Evolutionary conservation across 805 yeast species (phyloP), one percentile per base, ranked within the genome.

Genomic region (Yarrowia sp.): DNA sequence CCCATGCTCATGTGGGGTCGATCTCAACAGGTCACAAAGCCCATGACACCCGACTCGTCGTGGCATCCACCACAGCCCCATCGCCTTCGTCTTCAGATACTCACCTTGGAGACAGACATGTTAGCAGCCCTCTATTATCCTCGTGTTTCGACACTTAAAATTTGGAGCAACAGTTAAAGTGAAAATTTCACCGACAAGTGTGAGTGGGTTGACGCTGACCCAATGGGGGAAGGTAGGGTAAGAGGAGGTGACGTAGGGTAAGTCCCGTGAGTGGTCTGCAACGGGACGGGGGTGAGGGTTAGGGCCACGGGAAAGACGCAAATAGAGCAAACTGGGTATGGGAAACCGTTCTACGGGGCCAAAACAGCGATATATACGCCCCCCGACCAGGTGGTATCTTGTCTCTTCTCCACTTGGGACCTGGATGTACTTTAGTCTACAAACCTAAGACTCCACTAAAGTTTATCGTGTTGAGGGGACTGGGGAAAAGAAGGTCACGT

Each of bases 41-140:
- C n/a, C n/a, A n/a, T n/a, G 17, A 17, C 40, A 36, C n/a, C 21
- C 40, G 30, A 26, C 30, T n/a, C n/a, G 8, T 4, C n/a, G n/a
- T 33, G 21, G 19, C 21, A 7, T 33, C 17, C 35, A 16, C n/a
- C 22, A 2, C n/a, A 17, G 24, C n/a, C 21, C 28, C 12, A 30
- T 19, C 17, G n/a, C 14, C 38, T n/a, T 58, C 36, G 12, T 24
- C n/a, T 6, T 33, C 16, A 10, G 4, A 22, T 40, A 58, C 69
- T 38, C 59, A 68, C 70, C 68, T 70, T 68, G 65, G 71, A 69
- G 59, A 68, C 70, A 52, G 71, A 69, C 71, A 69, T 69, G 43
- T 36, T 51, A 51, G 41, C 41, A 51, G 58, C 58, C 58, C 58
- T 51, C 58, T 51, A 35, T 49, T 58, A 24, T 36, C 61, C 62